Evolutionary conservation across 176 grass and related monocot species (phyloP).

Genomic region (Miscanthus lutarioriparius): DNA sequence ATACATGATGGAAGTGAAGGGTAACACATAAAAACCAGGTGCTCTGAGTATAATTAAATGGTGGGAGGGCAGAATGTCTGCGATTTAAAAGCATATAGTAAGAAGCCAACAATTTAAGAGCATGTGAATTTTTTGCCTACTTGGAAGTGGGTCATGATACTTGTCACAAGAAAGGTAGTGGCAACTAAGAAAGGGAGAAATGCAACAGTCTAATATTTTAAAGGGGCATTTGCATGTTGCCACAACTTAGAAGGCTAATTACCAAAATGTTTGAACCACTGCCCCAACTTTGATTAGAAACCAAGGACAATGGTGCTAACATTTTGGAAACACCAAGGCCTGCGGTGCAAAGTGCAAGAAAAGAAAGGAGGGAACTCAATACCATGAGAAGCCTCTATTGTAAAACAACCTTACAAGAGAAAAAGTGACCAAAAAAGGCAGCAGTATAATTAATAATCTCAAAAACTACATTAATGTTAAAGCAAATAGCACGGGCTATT

Average conservation of each 20-base stretch:
- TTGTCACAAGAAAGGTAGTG: background rate
- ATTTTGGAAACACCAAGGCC: background rate
- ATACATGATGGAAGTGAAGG: background rate
- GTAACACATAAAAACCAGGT: background rate
- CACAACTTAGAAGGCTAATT: background rate
- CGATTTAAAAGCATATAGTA: background rate
- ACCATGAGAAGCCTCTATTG: background rate
- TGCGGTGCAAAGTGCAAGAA: background rate
- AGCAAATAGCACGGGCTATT: background rate
- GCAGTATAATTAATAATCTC: background rate
- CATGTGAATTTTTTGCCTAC: background rate
- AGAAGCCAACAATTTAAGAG: background rate
- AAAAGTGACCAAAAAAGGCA: background rate
- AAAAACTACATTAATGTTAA: background rate
- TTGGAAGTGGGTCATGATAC: background rate
- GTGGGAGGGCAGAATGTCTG: background rate
- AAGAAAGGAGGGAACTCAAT: background rate
- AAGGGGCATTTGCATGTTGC: background rate
- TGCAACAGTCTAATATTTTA: background rate
- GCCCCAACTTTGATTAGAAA: background rate
- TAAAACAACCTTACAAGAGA: constrained; percentile 2
- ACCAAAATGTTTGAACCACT: background rate
- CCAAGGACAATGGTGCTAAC: background rate
- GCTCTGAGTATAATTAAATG: background rate
- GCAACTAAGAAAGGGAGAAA: background rate